These are phyloP conservation scores for Aristolochia contorta DNA, from an alignment of 164 flowering plant genomes.

Conservation along the genomic window DNA sequence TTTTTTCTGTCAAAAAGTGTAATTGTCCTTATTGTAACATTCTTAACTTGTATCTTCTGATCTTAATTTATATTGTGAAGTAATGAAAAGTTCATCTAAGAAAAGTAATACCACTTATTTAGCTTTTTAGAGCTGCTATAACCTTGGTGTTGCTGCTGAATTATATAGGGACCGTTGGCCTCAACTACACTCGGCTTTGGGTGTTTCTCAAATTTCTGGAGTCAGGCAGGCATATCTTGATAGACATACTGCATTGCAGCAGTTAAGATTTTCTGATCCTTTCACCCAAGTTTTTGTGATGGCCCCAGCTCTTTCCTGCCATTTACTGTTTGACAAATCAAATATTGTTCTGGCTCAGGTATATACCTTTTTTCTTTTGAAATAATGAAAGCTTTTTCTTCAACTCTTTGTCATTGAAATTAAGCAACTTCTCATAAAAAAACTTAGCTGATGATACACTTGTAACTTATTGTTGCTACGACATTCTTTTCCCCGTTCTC, in stretches of 20 bases:
- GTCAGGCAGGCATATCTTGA: conserved; percentile 42
- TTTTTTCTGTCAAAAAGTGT: too few relatives aligned
- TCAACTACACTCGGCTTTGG: conserved; percentile 2
- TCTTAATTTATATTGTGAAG: not conserved
- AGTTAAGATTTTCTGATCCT: conserved; percentile 51
- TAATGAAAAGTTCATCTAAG: not conserved
- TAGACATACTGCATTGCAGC: conserved; percentile 32
- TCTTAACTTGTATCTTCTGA: not conserved
- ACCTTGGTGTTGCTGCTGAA: not conserved
- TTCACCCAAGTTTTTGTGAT: conserved; percentile 6
- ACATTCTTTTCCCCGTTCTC: too few relatives aligned
- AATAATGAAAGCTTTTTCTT: not conserved
- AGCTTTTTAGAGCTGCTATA: too few relatives aligned
- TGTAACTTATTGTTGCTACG: not conserved
- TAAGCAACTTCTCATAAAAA: too few relatives aligned
- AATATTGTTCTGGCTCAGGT: conserved; percentile 42
- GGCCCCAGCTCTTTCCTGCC: conserved; percentile 19
- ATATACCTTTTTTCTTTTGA: conserved; percentile 2
- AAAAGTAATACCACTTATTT: not conserved
- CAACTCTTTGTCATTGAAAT: too few relatives aligned
- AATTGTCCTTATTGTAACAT: too few relatives aligned
- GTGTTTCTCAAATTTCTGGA: conserved; percentile 15
- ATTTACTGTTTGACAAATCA: conserved; percentile 32
- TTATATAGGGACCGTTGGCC: conserved; percentile 51
- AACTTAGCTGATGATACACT: not conserved